A percentile compares a stretch with the other conserved stretches of the same genome.
Conservation (phyloP, 75 land plant species). For the Adiantum capillusveneris region DNA sequence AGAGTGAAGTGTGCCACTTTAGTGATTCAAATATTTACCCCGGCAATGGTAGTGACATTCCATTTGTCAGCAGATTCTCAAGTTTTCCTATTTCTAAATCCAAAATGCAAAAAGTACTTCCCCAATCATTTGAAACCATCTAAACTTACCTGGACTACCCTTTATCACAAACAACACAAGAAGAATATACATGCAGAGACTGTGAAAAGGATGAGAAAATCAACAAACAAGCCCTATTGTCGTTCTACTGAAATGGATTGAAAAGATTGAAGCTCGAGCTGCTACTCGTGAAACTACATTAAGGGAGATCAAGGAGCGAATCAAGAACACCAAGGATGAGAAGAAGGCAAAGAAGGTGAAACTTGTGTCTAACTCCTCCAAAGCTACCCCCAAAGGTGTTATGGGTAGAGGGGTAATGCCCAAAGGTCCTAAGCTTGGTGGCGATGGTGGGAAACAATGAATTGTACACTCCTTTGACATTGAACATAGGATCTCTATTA, state of each 20-base stretch:
- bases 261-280: slow-evolving; percentile 79
- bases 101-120: slow-evolving; percentile 74
- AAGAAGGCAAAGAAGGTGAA: slow-evolving; percentile 85
- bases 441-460: slow-evolving; percentile 64
- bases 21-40: too few species aligned
- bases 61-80: too few species aligned
- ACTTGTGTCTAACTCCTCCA: slow-evolving; percentile 37
- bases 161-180: slow-evolving; percentile 76
- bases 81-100: slow-evolving; percentile 58
- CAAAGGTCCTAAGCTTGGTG: slow-evolving; percentile 59
- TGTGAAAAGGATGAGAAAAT: slow-evolving; percentile 65
- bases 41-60: too few species aligned
- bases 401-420: slow-evolving; percentile 39
- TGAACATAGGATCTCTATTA: too few species aligned
- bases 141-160: slow-evolving; percentile 67
- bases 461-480: too few species aligned
- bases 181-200: slow-evolving; percentile 66
- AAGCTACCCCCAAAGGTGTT: slow-evolving; percentile 27
- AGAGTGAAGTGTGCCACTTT: too few species aligned
- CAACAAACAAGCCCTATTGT: slow-evolving; percentile 65
- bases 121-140: slow-evolving; percentile 63
- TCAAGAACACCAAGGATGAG: slow-evolving; percentile 77
- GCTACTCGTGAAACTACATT: slow-evolving; percentile 85
- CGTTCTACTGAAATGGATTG: slow-evolving; percentile 66
- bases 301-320: slow-evolving; percentile 76